These are phyloP conservation scores for Plasmopara viticola DNA, from an alignment of 352 stramenopile species.

Conservation along the genomic window DNA sequence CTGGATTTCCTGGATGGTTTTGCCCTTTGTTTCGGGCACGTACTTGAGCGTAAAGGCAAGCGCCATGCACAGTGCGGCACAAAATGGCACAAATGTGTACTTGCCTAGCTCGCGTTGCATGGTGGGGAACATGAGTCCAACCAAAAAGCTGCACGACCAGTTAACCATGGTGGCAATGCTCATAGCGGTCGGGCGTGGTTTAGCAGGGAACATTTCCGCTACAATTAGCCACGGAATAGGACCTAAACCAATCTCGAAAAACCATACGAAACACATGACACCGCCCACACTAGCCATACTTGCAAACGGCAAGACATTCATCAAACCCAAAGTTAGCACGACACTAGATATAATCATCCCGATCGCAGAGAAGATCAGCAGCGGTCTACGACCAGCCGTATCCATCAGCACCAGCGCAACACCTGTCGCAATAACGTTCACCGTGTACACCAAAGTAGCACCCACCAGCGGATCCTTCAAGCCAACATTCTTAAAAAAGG, in stretches of 20 bases:
- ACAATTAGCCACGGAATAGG: conserved; percentile 96
- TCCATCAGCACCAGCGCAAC: conserved; percentile 73
- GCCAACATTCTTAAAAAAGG: conserved; percentile 68
- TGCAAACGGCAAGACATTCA: conserved; percentile 56
- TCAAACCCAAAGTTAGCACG: conserved; percentile 59
- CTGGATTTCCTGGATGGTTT: conserved; percentile 71
- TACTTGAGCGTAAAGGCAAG: conserved; percentile 77
- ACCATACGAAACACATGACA: conserved; percentile 77
- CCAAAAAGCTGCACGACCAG: conserved; percentile 93
- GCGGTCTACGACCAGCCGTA: conserved; percentile 53
- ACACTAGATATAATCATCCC: conserved; percentile 67
- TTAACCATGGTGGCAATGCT: conserved; percentile 91
- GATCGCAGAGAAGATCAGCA: conserved; percentile 62
- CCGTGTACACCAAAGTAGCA: conserved; percentile 50
- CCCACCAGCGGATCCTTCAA: conserved; percentile 61
- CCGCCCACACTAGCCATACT: conserved; percentile 53
- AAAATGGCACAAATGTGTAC: conserved; percentile 90
- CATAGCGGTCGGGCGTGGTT: conserved; percentile 89
- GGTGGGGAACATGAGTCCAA: conserved; percentile 91
- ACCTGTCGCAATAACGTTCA: conserved; percentile 69
- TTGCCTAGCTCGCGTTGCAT: conserved; percentile 79
- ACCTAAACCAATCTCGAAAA: conserved; percentile 66
- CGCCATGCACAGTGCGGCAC: conserved; percentile 61
- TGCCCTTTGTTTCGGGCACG: conserved; percentile 89
- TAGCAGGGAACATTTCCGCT: conserved; percentile 94